phyloP scores from a whole-genome alignment of 1,139 yeast genomes.

The Barnettozyma hawaiiensis region DNA sequence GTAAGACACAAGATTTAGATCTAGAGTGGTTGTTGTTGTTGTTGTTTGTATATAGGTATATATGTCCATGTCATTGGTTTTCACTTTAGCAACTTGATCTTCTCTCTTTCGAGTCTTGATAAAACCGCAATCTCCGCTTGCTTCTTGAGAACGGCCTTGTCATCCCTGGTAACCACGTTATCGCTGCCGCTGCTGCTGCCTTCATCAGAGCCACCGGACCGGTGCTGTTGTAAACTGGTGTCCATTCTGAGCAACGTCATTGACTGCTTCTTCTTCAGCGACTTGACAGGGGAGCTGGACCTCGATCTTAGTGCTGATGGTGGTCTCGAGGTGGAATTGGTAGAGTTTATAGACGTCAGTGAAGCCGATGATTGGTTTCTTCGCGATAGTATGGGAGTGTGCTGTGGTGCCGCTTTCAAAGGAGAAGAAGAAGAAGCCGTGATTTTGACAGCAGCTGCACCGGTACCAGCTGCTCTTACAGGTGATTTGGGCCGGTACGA shows the following conservation, averaged over 20 bases:
- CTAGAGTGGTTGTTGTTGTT: constrained; percentile 27
- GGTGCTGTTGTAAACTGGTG: constrained; percentile 13
- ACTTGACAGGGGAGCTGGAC: constrained; percentile 21
- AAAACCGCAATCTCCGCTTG: constrained; percentile 25
- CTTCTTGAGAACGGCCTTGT: constrained; percentile 10
- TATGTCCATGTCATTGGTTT: no score
- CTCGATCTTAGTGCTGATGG: constrained; percentile 21
- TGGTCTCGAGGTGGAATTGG: constrained; percentile 9
- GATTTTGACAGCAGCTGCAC: constrained; percentile 4
- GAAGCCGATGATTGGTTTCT: background rate
- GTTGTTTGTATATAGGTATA: constrained; percentile 6
- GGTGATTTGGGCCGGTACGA: constrained; percentile 16
- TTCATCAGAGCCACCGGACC: constrained; percentile 1
- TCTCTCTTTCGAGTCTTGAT: constrained; percentile 24
- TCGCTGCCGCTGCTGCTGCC: no score
- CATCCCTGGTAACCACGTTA: constrained; percentile 18
- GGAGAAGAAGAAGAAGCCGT: constrained; percentile 2
- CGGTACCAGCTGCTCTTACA: constrained; percentile 5
- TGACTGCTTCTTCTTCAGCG: constrained; percentile 24
- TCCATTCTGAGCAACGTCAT: constrained; percentile 26
- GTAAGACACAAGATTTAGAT: constrained; percentile 62
- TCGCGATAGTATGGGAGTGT: background rate
- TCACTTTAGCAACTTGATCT: constrained; percentile 13
- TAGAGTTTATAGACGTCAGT: constrained; percentile 5
- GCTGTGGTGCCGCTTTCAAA: constrained; percentile 7